A percentile compares a stretch with the other conserved stretches of the same genome.
Evolutionary conservation across 129 eudicot genomes (phyloP).

Genomic region (Lactuca sativa): DNA sequence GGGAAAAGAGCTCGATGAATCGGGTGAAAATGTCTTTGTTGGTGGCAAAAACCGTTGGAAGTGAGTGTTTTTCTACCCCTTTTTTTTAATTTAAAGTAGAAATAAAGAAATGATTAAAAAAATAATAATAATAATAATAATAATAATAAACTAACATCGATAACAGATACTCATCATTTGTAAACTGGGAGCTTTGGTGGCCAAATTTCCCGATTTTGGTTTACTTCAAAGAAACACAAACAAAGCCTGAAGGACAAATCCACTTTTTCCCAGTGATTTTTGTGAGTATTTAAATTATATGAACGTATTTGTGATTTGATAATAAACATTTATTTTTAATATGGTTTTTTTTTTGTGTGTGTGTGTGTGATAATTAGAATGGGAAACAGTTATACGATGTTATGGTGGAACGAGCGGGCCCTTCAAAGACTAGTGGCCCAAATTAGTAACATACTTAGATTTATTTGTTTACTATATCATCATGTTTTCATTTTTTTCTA

Average conservation of each 20-base stretch:
- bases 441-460: slow-evolving; percentile 21
- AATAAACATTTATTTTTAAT: neutral
- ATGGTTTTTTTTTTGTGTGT: neutral
- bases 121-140: no score
- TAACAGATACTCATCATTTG: slow-evolving; percentile 80
- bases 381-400: slow-evolving; percentile 87
- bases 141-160: neutral
- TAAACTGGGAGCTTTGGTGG: slow-evolving; percentile 99
- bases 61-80: slow-evolving; percentile 45
- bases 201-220: slow-evolving; percentile 92
- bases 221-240: slow-evolving; percentile 89
- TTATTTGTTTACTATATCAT: neutral
- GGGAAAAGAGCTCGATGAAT: slow-evolving; percentile 78
- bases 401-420: slow-evolving; percentile 94
- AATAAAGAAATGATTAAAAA: slow-evolving; percentile 1
- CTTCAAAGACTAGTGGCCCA: slow-evolving; percentile 90
- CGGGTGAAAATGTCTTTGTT: slow-evolving; percentile 92
- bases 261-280: slow-evolving; percentile 91
- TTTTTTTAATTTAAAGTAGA: neutral
- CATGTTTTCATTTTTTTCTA: neutral
- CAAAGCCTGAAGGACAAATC: slow-evolving; percentile 93
- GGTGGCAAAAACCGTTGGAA: slow-evolving; percentile 99
- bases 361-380: slow-evolving; percentile 51
- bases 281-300: slow-evolving; percentile 44
- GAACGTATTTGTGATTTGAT: neutral